Evolutionary conservation across 805 yeast genomes (phyloP), one percentile per base, ranked within the genome.

Genomic region (Citeromyces matritensis): DNA sequence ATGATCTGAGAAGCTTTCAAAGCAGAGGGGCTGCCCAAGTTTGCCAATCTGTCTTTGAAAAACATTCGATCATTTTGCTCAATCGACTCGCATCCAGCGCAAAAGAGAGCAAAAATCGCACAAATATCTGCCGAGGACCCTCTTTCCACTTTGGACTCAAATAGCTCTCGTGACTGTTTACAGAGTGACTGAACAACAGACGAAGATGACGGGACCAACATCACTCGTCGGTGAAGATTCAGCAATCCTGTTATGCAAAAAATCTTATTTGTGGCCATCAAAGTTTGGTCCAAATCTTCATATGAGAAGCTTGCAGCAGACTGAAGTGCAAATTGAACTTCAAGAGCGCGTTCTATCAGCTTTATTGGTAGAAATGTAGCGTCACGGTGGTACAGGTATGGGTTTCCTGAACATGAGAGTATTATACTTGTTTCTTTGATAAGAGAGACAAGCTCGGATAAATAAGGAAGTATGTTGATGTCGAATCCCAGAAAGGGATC

Each of bases 401-500:
- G 11, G 26, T 26, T 9, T 19, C 37, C 6, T 27, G 35, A n/a
- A 4, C n/a, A 10, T 14, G 29, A 26, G 6, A 23, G 23, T n/a
- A 42, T 30, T 2, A 51, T 24, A 15, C 50, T 44, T 17, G 48
- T 35, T 30, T 48, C 40, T 30, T 60, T 51, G 15, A 65, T 57
- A 27, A 69, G 38, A 27, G 46, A 41, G 10, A 62, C 49, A 7
- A 75, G 60, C 27, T 69, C 63, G 13, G 76, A 61, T 37, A 70
- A 69, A 23, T 64, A 58, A 0, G 80, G 76, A 13, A 80, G 53
- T 35, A 78, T 60, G 37, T 59, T 60, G 9, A 73, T 57, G 39
- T 80, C 85, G 45, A 81, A 69, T 1, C 91, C 93, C 33, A 65
- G 53, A 31, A 75, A 55, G 35, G 65, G 67, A 44, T 77, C 84